A percentile compares a stretch with the other conserved stretches of the same genome.
Conservation (phyloP, 108 stramenopile species). For the Pseudonitzschia multistriata region DNA sequence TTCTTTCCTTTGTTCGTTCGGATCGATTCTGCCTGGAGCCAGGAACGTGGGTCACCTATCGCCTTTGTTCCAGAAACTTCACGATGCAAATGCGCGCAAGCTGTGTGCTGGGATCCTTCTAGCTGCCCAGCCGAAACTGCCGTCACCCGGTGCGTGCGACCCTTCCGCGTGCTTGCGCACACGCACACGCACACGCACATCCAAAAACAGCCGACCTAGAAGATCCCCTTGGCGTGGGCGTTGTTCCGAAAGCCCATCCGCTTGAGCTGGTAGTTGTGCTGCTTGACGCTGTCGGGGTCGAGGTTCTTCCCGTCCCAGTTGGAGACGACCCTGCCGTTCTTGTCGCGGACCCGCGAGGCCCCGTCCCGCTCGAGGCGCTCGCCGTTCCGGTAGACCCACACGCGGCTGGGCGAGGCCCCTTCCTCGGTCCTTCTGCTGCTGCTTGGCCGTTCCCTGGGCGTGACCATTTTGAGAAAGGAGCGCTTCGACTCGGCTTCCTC, state of each 20-base stretch:
- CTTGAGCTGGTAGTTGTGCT: slow-evolving; percentile 61
- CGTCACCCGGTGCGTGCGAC: no score
- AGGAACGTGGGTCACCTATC: no score
- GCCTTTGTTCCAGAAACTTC: no score
- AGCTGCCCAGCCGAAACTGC: no score
- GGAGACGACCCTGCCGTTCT: slow-evolving; percentile 55
- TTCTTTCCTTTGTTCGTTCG: no score
- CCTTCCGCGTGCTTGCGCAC: no score
- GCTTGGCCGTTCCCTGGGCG: slow-evolving; percentile 42
- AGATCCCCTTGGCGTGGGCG: slow-evolving; percentile 81
- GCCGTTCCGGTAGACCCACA: slow-evolving; percentile 58
- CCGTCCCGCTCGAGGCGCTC: slow-evolving; percentile 33
- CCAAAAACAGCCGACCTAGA: slow-evolving; percentile 47
- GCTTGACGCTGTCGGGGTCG: slow-evolving; percentile 71
- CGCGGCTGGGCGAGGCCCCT: no score
- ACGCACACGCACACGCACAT: no score
- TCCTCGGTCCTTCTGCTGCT: slow-evolving; percentile 29
- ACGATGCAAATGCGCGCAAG: no score
- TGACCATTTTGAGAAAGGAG: slow-evolving; percentile 72
- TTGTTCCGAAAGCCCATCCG: slow-evolving; percentile 78
- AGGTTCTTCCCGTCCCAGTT: slow-evolving; percentile 81
- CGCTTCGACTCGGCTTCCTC: slow-evolving; percentile 63
- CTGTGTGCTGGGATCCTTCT: no score
- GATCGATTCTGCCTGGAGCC: no score
- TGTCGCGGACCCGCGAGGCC: slow-evolving; percentile 22